Base-by-base conservation (phyloP, 176 grass and related monocot genomes). In the Alloteropsis semialata region DNA sequence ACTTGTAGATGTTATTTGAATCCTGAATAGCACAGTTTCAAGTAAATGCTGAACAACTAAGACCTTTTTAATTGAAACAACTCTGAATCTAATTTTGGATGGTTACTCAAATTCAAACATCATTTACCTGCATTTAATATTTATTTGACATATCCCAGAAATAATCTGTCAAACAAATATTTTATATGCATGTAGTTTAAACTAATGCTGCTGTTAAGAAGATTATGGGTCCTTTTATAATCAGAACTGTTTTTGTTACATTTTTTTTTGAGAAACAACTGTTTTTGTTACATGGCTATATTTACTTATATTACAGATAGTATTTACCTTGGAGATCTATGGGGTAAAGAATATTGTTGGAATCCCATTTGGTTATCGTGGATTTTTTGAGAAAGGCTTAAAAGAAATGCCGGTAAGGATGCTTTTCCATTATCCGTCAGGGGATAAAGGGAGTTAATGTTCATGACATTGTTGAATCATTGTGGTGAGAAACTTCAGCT, bases 341-440 rank as follows among this genome's bases (percentile, higher is more conserved):
- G 93, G 92, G 22, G 96, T 98, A 63, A 93, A 98, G 85, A 98
- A 92, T 71, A 93, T 93, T 80, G 96, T 93, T n/a, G 89, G 96
- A 75, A 98, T 98, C 69, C 93, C 75, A 37, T 98, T 92, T 90
- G 96, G 96, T 50, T 96, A 91, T 87, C 82, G 86, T 77, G 96
- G 96, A 27, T 98, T 98, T 93, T 95, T 84, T 63, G 89, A 98
- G 58, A 92, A 96, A 88, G 84, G 91, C 46, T 88, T 98, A 71
- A 82, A 87, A 84, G 96, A 95, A 93, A 81, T 95, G 48, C 93
- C 87, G 21, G 96, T 98, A 77, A 90, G 89, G 30, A 86, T 58
- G 22, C 21, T 64, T 69, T 62, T 46, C 21, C 46, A 46, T 72
- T 38, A 72, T 6, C 19, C 9, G 25, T 43, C 34, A 57, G 22